Evolutionary conservation across 2,329 filamentous ascomycete species (phyloP).

Genomic region (Talaromyces sp.): DNA sequence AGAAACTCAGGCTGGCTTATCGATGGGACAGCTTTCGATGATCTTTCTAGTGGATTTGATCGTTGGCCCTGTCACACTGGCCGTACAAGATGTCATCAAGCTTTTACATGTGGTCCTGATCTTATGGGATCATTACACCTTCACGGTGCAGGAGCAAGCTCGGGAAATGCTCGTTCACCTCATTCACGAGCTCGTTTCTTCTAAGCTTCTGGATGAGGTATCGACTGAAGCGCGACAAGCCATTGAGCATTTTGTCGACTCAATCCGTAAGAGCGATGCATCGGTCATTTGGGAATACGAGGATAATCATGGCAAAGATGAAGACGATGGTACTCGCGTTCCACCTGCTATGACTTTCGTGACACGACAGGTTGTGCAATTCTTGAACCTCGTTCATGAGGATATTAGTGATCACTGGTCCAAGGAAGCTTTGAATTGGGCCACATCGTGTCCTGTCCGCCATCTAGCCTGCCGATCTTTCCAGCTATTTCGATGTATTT

Average conservation of each 20-base stretch:
- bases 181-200: slow-evolving; percentile 91
- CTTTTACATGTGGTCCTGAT: slow-evolving; percentile 88
- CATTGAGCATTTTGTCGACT: slow-evolving; percentile 85
- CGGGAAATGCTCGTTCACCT: slow-evolving; percentile 97
- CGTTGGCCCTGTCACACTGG: slow-evolving; percentile 82
- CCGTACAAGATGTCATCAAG: slow-evolving; percentile 75
- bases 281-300: slow-evolving; percentile 92
- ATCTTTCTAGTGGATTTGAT: slow-evolving; percentile 94
- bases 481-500: slow-evolving; percentile 91
- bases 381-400: slow-evolving; percentile 80
- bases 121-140: slow-evolving; percentile 95
- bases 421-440: slow-evolving; percentile 86
- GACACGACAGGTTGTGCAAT: slow-evolving; percentile 74
- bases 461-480: slow-evolving; percentile 96
- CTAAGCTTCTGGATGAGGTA: slow-evolving; percentile 69
- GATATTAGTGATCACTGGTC: slow-evolving; percentile 89
- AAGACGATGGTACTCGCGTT: slow-evolving; percentile 73
- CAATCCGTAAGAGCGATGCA: slow-evolving; percentile 76
- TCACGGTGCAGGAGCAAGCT: slow-evolving; percentile 92
- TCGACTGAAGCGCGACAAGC: slow-evolving; percentile 65
- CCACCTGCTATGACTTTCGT: slow-evolving; percentile 84
- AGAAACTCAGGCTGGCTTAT: slow-evolving; percentile 65
- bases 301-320: slow-evolving; percentile 75
- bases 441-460: slow-evolving; percentile 90
- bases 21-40: slow-evolving; percentile 85